phyloP scores from a whole-genome alignment of 805 yeast genomes.

The Zygosaccharomyces siamensis region DNA sequence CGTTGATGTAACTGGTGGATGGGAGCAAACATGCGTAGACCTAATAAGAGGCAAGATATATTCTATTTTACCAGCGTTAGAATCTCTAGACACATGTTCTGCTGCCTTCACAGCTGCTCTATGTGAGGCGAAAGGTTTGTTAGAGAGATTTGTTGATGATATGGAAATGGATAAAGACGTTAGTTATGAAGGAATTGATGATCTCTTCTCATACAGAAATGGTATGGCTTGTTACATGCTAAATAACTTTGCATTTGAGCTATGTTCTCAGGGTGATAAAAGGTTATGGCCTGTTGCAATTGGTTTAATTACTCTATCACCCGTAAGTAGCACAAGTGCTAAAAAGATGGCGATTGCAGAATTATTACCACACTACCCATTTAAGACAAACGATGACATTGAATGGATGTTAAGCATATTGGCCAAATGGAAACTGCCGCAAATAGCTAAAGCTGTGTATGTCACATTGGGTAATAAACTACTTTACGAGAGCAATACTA shows the following conservation, averaged over 20 bases:
- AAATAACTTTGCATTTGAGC: slow-evolving; percentile 30
- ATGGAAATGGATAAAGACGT: slow-evolving; percentile 17
- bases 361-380: slow-evolving; percentile 55
- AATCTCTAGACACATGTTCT: slow-evolving; percentile 56
- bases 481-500: slow-evolving; percentile 49
- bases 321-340: slow-evolving; percentile 38
- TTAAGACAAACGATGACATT: slow-evolving; percentile 65
- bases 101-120: slow-evolving; percentile 59
- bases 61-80: slow-evolving; percentile 53
- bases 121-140: slow-evolving; percentile 58
- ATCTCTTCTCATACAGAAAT: slow-evolving; percentile 33
- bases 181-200: slow-evolving; percentile 12
- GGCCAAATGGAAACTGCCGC: slow-evolving; percentile 58
- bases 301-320: slow-evolving; percentile 52
- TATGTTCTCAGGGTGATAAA: slow-evolving; percentile 36
- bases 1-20: slow-evolving; percentile 39
- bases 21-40: slow-evolving; percentile 55
- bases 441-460: slow-evolving; percentile 53
- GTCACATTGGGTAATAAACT: slow-evolving; percentile 45
- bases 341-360: slow-evolving; percentile 43
- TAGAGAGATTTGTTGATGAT: slow-evolving; percentile 39
- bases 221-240: slow-evolving; percentile 44
- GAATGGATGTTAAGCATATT: slow-evolving; percentile 76
- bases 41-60: slow-evolving; percentile 53
- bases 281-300: slow-evolving; percentile 61